phyloP scores from a whole-genome alignment of 768 basidiomycete genomes.

The Amanita phalloides region DNA sequence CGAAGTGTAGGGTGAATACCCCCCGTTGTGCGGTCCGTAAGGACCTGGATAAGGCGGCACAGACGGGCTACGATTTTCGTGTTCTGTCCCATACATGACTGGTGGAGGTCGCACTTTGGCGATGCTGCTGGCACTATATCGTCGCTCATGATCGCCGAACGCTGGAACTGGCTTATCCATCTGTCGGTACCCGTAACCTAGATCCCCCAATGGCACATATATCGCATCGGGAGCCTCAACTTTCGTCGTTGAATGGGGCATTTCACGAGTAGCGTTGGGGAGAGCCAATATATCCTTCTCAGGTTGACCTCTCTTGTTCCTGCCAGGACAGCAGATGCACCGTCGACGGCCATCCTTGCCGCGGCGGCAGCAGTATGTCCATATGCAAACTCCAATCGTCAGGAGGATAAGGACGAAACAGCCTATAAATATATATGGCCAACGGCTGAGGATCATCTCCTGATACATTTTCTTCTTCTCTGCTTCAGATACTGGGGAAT shows the following conservation, averaged over 20 bases:
- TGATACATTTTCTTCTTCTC: slow-evolving; percentile 61
- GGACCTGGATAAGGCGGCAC: background rate
- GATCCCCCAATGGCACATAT: slow-evolving; percentile 3
- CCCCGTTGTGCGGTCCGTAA: background rate
- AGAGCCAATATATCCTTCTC: slow-evolving; percentile 13
- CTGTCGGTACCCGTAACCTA: background rate
- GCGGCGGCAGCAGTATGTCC: slow-evolving; percentile 47
- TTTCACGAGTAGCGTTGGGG: background rate
- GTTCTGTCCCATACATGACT: background rate
- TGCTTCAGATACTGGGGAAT: slow-evolving; percentile 50
- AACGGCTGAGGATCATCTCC: slow-evolving; percentile 55
- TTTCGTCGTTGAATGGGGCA: background rate
- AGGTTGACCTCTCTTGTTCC: slow-evolving; percentile 8
- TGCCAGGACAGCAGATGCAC: slow-evolving; percentile 7
- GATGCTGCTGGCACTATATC: background rate
- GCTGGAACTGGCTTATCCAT: background rate
- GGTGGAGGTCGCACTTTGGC: background rate
- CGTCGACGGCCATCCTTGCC: slow-evolving; percentile 10
- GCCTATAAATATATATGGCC: slow-evolving; percentile 63
- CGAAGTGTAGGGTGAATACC: background rate
- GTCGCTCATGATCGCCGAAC: background rate
- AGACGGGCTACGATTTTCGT: background rate
- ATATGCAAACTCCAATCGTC: slow-evolving; percentile 37
- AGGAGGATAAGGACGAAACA: slow-evolving; percentile 40
- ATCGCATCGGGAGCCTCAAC: background rate